phyloP scores from a whole-genome alignment of 441 rosid genomes.

The Monsonia emarginata region DNA sequence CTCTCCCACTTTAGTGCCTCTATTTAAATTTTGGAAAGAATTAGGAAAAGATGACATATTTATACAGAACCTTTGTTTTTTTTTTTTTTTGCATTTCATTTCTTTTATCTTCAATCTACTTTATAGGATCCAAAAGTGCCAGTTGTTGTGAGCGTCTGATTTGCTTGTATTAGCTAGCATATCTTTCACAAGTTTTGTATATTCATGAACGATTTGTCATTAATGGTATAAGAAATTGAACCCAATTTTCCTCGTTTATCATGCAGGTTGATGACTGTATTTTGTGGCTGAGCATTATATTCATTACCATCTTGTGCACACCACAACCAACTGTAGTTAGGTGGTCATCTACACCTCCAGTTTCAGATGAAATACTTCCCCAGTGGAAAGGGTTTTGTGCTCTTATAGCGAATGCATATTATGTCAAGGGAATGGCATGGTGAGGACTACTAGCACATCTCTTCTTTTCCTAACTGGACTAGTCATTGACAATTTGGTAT shows the following conservation, averaged over 20 bases:
- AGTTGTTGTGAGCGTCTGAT: too few relatives aligned
- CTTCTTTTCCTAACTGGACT: background rate
- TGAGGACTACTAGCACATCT: slow-evolving; percentile 25
- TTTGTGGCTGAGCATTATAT: slow-evolving; percentile 76
- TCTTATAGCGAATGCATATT: slow-evolving; percentile 81
- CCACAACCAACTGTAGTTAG: slow-evolving; percentile 82
- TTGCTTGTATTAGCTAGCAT: too few relatives aligned
- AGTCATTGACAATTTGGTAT: background rate
- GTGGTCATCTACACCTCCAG: slow-evolving; percentile 69
- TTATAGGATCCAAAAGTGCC: too few relatives aligned
- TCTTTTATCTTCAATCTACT: too few relatives aligned
- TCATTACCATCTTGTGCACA: slow-evolving; percentile 84
- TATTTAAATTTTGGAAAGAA: too few relatives aligned
- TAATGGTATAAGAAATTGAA: background rate
- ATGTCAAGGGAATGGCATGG: slow-evolving; percentile 82
- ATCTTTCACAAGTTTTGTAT: background rate
- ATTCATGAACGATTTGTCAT: too few relatives aligned
- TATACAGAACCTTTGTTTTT: too few relatives aligned
- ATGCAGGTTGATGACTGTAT: slow-evolving; percentile 72
- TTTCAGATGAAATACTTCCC: slow-evolving; percentile 44
- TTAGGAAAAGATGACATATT: too few relatives aligned
- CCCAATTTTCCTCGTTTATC: slow-evolving; percentile 6
- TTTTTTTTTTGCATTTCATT: too few relatives aligned
- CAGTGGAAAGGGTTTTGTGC: slow-evolving; percentile 87
- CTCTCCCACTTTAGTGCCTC: too few relatives aligned